A percentile compares a stretch with the other conserved stretches of the same genome.
Evolutionary conservation across 108 stramenopile species (phyloP).

Genomic region (Fistulifera solaris): DNA sequence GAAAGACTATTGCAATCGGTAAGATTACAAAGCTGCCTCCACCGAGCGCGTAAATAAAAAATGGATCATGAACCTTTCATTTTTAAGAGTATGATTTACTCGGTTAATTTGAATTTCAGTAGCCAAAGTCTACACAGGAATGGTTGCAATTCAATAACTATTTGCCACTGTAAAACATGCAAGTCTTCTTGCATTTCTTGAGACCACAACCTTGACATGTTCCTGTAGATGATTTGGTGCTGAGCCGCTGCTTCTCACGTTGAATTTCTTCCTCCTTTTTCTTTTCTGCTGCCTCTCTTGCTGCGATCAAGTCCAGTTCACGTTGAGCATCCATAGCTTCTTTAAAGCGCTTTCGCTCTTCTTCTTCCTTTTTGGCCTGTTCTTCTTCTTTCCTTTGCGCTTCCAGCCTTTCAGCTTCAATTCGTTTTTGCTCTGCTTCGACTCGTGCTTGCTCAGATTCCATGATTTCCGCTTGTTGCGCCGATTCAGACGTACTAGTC

Average conservation of each 20-base stretch:
- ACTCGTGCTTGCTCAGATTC: slow-evolving; percentile 52
- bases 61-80: too few species aligned
- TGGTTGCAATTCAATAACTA: too few species aligned
- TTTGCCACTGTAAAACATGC: slow-evolving; percentile 41
- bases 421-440: slow-evolving; percentile 56
- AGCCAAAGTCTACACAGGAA: too few species aligned
- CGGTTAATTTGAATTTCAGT: too few species aligned
- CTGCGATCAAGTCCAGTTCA: slow-evolving; percentile 52
- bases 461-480: slow-evolving; percentile 33
- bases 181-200: slow-evolving; percentile 84
- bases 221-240: slow-evolving; percentile 60
- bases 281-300: slow-evolving; percentile 37
- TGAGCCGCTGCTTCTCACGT: slow-evolving; percentile 55
- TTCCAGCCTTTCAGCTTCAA: slow-evolving; percentile 57
- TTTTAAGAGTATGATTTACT: too few species aligned
- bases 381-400: slow-evolving; percentile 60
- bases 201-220: slow-evolving; percentile 84
- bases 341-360: slow-evolving; percentile 69
- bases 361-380: slow-evolving; percentile 49
- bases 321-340: slow-evolving; percentile 91
- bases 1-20: slow-evolving; percentile 98
- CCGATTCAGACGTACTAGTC: slow-evolving; percentile 13
- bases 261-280: slow-evolving; percentile 50
- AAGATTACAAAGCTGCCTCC: slow-evolving; percentile 91
- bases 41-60: slow-evolving; percentile 59